Evolutionary conservation across 2,329 filamentous ascomycete genomes (phyloP).

Genomic region (Xylaria sp.): DNA sequence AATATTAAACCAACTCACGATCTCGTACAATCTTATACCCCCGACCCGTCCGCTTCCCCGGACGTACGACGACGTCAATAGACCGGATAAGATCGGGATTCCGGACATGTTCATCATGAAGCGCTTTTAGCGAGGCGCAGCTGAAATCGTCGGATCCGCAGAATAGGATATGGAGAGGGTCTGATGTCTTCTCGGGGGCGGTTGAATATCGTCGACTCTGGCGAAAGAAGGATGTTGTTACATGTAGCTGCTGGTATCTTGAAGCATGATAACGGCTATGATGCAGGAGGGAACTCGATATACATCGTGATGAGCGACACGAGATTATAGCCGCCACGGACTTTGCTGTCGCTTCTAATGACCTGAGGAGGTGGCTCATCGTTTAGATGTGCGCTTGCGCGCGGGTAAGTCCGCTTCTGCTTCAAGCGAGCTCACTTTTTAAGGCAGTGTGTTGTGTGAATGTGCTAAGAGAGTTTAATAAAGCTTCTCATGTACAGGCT

Average conservation of each 20-base stretch:
- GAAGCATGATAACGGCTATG: background rate
- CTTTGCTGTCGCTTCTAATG: slow-evolving; percentile 7
- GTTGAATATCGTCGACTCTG: slow-evolving; percentile 11
- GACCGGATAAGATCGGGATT: slow-evolving; percentile 70
- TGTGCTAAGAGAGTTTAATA: too few relatives aligned
- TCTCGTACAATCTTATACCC: slow-evolving; percentile 74
- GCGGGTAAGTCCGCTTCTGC: background rate
- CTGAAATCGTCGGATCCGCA: slow-evolving; percentile 95
- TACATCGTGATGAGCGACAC: background rate
- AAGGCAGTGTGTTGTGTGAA: too few relatives aligned
- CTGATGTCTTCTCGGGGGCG: slow-evolving; percentile 45
- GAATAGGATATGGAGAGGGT: slow-evolving; percentile 85
- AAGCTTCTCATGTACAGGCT: background rate
- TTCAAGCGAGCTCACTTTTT: background rate
- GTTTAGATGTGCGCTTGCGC: background rate
- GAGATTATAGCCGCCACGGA: background rate
- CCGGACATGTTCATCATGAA: slow-evolving; percentile 68
- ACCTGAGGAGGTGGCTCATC: slow-evolving; percentile 19
- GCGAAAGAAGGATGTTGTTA: background rate
- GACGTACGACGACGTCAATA: slow-evolving; percentile 86
- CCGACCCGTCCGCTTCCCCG: slow-evolving; percentile 80
- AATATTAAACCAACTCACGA: slow-evolving; percentile 62
- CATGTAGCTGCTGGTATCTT: background rate
- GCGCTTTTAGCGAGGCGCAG: slow-evolving; percentile 75
- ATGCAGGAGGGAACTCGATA: background rate